A percentile compares a stretch with the other conserved stretches of the same genome.
Evolutionary conservation across 495 filamentous ascomycete species (phyloP).

Genomic region (Xylaria sp.): DNA sequence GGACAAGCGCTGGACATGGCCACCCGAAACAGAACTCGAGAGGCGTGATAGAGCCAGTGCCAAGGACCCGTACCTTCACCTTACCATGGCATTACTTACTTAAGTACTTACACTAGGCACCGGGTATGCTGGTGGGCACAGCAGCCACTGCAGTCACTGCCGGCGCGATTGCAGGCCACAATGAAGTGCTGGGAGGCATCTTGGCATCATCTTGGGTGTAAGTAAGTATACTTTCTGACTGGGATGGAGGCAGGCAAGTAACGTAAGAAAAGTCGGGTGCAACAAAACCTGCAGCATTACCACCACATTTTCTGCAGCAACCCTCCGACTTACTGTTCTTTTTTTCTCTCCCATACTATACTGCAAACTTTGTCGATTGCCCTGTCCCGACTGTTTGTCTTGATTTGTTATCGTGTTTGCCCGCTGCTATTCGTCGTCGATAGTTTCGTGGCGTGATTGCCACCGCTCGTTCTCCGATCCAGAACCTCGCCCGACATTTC

Average conservation of each 20-base stretch:
- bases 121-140: background rate
- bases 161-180: background rate
- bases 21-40: background rate
- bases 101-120: too few relatives aligned
- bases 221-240: too few relatives aligned
- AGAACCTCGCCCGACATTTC: background rate
- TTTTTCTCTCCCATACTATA: background rate
- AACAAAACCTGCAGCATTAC: conserved; percentile 5
- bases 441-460: background rate
- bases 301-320: background rate
- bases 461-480: background rate
- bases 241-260: too few relatives aligned
- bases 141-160: conserved; percentile 6
- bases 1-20: background rate
- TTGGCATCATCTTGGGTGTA: too few relatives aligned
- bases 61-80: conserved; percentile 4
- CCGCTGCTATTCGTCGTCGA: background rate
- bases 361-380: background rate
- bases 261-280: background rate
- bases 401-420: background rate
- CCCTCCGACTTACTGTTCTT: background rate
- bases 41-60: background rate
- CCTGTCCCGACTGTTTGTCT: background rate
- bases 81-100: background rate
- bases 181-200: background rate